phyloP scores from a whole-genome alignment of 2,329 filamentous ascomycete genomes.

The Mariannaea elegans region DNA sequence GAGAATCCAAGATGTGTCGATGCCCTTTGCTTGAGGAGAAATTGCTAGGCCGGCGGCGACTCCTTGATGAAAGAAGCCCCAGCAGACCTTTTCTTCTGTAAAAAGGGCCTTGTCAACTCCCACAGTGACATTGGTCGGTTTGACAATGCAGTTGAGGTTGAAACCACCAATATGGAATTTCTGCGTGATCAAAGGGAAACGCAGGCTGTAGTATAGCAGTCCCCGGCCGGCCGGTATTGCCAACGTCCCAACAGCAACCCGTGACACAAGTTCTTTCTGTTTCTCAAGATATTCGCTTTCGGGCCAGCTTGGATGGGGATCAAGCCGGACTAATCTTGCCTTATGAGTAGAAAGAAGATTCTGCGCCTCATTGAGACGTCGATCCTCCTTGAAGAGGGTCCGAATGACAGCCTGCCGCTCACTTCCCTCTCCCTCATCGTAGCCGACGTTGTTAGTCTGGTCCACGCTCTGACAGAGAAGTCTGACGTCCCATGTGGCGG shows the following conservation, averaged over 20 bases:
- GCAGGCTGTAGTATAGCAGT: slow-evolving; percentile 86
- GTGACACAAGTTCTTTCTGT: slow-evolving; percentile 89
- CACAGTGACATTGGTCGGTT: slow-evolving; percentile 89
- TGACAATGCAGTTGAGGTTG: slow-evolving; percentile 90
- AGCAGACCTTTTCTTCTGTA: slow-evolving; percentile 95
- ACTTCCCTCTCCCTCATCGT: slow-evolving; percentile 83
- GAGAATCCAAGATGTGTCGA: slow-evolving; percentile 98
- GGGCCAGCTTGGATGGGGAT: slow-evolving; percentile 78
- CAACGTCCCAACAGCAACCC: slow-evolving; percentile 85
- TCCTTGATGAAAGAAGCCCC: slow-evolving; percentile 98
- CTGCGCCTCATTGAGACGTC: slow-evolving; percentile 86
- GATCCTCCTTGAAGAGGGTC: slow-evolving; percentile 90
- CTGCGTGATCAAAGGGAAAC: slow-evolving; percentile 89
- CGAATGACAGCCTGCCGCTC: slow-evolving; percentile 85
- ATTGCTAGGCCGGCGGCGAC: slow-evolving; percentile 93
- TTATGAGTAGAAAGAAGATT: slow-evolving; percentile 86
- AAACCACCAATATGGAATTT: slow-evolving; percentile 91
- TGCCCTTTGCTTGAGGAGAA: slow-evolving; percentile 87
- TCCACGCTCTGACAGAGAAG: slow-evolving; percentile 77
- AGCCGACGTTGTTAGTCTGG: slow-evolving; percentile 65
- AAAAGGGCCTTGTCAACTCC: slow-evolving; percentile 90
- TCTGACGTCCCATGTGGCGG: slow-evolving; percentile 77
- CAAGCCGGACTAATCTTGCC: slow-evolving; percentile 79
- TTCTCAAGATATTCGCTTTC: slow-evolving; percentile 90
- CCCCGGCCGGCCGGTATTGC: slow-evolving; percentile 89